Conservation (phyloP, 495 filamentous ascomycete species). For the Letharia columbiana region DNA sequence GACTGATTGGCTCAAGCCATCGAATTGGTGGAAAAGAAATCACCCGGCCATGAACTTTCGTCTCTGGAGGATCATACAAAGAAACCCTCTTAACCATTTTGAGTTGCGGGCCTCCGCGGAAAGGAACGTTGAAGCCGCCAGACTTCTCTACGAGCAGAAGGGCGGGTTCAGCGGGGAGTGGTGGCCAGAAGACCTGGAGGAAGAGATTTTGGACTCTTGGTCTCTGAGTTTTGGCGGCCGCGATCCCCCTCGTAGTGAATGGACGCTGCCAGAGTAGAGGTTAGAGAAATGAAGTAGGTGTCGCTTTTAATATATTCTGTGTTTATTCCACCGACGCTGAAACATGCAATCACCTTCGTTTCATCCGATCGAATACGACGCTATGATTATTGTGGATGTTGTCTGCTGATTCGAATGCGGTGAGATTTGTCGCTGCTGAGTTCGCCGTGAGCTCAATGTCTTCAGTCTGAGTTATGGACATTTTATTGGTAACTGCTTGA, state of each 20-base stretch:
- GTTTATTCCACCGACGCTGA: too few relatives aligned
- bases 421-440: neutral
- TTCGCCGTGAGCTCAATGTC: neutral
- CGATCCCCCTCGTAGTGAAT: neutral
- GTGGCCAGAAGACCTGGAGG: neutral
- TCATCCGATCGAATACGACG: too few relatives aligned
- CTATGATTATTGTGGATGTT: neutral
- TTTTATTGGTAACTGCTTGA: neutral
- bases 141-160: neutral
- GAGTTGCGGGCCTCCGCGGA: neutral
- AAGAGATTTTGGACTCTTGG: neutral
- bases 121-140: neutral
- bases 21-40: neutral
- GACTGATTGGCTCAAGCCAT: neutral
- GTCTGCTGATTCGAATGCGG: neutral
- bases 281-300: neutral
- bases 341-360: too few relatives aligned
- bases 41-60: neutral
- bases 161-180: neutral
- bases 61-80: neutral
- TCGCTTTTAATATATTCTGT: neutral
- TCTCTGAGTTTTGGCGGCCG: neutral
- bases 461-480: conserved; percentile 5
- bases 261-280: neutral
- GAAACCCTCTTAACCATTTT: neutral